These are phyloP conservation scores for Gnomoniopsis smithogilvyi DNA, from an alignment of 2,329 filamentous ascomycete genomes.

Conservation along the genomic window DNA sequence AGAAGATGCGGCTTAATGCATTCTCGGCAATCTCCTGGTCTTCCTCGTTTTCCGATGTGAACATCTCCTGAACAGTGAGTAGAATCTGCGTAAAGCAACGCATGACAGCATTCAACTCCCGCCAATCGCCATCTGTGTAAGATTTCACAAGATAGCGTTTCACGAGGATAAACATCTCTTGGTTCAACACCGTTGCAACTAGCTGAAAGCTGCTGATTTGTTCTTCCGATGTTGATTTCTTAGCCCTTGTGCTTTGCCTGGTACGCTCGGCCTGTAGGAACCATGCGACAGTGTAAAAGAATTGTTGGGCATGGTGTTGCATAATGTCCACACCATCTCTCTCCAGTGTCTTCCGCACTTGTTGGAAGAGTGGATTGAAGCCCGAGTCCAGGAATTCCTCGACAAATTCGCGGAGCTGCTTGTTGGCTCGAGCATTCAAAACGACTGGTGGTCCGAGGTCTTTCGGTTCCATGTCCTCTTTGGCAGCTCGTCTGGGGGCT, in stretches of 20 bases:
- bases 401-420: slow-evolving; percentile 76
- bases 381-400: slow-evolving; percentile 92
- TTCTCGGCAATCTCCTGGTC: slow-evolving; percentile 98
- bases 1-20: slow-evolving; percentile 95
- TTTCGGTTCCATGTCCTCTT: slow-evolving; percentile 60
- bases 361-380: slow-evolving; percentile 87
- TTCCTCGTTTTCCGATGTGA: slow-evolving; percentile 78
- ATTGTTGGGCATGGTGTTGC: slow-evolving; percentile 75
- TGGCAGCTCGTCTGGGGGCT: slow-evolving; percentile 65
- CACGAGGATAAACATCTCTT: slow-evolving; percentile 89
- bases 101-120: slow-evolving; percentile 82
- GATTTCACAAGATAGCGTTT: slow-evolving; percentile 78
- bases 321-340: slow-evolving; percentile 81
- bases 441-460: slow-evolving; percentile 74
- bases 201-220: slow-evolving; percentile 77
- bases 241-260: slow-evolving; percentile 59
- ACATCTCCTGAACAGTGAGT: slow-evolving; percentile 90
- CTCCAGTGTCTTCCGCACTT: slow-evolving; percentile 85
- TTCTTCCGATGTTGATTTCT: slow-evolving; percentile 42
- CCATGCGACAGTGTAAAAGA: slow-evolving; percentile 91
- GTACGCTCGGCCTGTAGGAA: slow-evolving; percentile 83
- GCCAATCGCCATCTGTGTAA: slow-evolving; percentile 82
- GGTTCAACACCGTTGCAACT: slow-evolving; percentile 84
- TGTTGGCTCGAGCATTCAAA: slow-evolving; percentile 70
- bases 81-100: slow-evolving; percentile 93